Conservation (phyloP, 2,329 filamentous ascomycete species). For the Alternaria sp. region DNA sequence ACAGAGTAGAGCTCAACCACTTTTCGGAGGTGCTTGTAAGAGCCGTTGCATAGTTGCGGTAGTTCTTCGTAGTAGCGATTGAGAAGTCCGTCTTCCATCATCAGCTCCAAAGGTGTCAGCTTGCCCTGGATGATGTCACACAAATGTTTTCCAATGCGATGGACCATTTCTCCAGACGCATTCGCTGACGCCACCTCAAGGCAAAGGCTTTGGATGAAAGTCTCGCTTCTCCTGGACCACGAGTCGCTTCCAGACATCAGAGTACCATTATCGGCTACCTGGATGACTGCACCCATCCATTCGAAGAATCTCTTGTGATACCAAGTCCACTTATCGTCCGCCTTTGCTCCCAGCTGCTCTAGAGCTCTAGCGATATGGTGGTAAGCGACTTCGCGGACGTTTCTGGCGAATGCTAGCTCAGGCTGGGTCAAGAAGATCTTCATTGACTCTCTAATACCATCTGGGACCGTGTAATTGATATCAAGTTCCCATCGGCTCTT, state of each 20-base stretch:
- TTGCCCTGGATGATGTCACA: constrained; percentile 7
- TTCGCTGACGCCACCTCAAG: not conserved
- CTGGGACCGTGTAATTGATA: not conserved
- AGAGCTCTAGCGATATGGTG: constrained; percentile 7
- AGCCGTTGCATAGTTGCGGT: not conserved
- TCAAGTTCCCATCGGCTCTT: constrained; percentile 14
- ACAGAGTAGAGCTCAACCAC: not conserved
- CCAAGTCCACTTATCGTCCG: constrained; percentile 1
- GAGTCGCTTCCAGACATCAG: constrained; percentile 1
- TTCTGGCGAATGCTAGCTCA: not conserved
- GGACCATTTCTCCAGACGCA: not conserved
- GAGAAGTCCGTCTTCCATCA: constrained; percentile 11
- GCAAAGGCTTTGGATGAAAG: not conserved
- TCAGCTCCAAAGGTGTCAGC: constrained; percentile 13
- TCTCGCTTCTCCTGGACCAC: not conserved
- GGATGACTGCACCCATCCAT: constrained; percentile 10
- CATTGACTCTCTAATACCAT: constrained; percentile 1
- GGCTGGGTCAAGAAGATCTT: not conserved
- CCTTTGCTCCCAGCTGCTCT: not conserved
- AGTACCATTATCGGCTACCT: not conserved
- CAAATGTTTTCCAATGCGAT: constrained; percentile 8
- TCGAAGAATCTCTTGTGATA: constrained; percentile 4
- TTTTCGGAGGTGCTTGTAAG: constrained; percentile 5
- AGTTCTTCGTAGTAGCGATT: constrained; percentile 7
- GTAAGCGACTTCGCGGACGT: not conserved